Conservation (phyloP, 352 stramenopile genomes). For the Globisporangium abappressorium region DNA sequence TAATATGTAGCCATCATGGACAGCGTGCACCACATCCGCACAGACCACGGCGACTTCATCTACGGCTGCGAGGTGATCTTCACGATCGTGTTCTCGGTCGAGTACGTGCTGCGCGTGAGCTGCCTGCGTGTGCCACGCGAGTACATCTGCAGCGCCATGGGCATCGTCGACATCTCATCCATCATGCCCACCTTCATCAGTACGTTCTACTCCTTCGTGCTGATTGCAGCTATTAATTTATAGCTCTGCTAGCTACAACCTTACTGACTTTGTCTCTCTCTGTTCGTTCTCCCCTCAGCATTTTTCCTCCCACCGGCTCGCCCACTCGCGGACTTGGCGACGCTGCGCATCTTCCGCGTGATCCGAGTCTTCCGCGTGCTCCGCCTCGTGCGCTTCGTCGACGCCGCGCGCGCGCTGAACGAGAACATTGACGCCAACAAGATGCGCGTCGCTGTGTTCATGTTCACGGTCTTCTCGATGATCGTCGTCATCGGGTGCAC, state of each 20-base stretch:
- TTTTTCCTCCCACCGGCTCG: conserved; percentile 55
- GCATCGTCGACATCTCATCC: conserved; percentile 49
- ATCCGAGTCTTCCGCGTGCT: conserved; percentile 78
- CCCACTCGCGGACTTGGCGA: conserved; percentile 60
- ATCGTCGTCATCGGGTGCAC: conserved; percentile 79
- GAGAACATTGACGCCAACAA: conserved; percentile 85
- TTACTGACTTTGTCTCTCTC: background rate
- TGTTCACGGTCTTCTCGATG: conserved; percentile 70
- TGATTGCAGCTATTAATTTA: background rate
- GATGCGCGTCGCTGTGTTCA: conserved; percentile 73
- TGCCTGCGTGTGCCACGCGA: conserved; percentile 37
- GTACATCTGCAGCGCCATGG: conserved; percentile 49
- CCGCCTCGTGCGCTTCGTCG: conserved; percentile 67
- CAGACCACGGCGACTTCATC: conserved; percentile 35
- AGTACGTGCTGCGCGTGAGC: conserved; percentile 37
- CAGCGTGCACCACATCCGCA: conserved; percentile 59
- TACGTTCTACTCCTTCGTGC: conserved; percentile 13
- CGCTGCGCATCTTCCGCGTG: conserved; percentile 76
- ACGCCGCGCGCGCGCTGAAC: conserved; percentile 55
- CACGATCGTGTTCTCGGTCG: conserved; percentile 42
- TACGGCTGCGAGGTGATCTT: conserved; percentile 39
- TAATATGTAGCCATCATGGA: conserved; percentile 51
- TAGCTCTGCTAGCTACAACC: background rate
- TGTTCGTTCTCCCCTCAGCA: conserved; percentile 16
- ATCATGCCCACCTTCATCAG: conserved; percentile 49